Conservation (phyloP, 2,329 filamentous ascomycete species). For the Didymella sp. region DNA sequence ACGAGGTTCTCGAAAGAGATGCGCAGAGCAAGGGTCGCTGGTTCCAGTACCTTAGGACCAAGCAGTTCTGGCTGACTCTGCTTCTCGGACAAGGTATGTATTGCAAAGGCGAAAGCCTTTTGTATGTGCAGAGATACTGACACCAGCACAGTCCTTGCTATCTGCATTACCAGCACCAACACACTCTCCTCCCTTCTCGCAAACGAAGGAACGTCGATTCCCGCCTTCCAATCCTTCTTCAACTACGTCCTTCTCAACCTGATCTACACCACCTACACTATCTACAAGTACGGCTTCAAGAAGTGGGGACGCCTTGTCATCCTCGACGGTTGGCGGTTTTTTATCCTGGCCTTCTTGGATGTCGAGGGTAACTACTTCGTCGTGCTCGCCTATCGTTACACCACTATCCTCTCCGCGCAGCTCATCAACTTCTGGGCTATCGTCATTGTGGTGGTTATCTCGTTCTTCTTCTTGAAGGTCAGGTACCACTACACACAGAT, state of each 20-base stretch:
- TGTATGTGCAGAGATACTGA: background rate
- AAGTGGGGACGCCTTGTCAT: slow-evolving; percentile 69
- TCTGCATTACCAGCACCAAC: slow-evolving; percentile 92
- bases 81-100: slow-evolving; percentile 66
- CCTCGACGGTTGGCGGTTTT: slow-evolving; percentile 85
- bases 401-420: slow-evolving; percentile 90
- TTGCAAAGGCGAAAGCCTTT: background rate
- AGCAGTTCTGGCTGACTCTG: slow-evolving; percentile 87
- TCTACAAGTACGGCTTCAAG: slow-evolving; percentile 79
- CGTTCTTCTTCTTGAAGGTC: slow-evolving; percentile 81
- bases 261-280: slow-evolving; percentile 80
- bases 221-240: slow-evolving; percentile 94
- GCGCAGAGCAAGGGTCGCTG: slow-evolving; percentile 56
- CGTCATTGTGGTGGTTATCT: slow-evolving; percentile 85
- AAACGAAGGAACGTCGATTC: slow-evolving; percentile 75
- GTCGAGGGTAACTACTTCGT: slow-evolving; percentile 98
- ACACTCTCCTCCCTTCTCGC: slow-evolving; percentile 83
- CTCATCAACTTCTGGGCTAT: slow-evolving; percentile 99
- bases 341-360: slow-evolving; percentile 90
- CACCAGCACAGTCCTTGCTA: slow-evolving; percentile 53
- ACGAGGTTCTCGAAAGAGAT: slow-evolving; percentile 36
- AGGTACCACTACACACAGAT: slow-evolving; percentile 90
- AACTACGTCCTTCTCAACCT: slow-evolving; percentile 86
- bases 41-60: slow-evolving; percentile 77
- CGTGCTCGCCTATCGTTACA: slow-evolving; percentile 86